Conservation (phyloP, 1,284 basidiomycete species). For the Malassezia psittaci region DNA sequence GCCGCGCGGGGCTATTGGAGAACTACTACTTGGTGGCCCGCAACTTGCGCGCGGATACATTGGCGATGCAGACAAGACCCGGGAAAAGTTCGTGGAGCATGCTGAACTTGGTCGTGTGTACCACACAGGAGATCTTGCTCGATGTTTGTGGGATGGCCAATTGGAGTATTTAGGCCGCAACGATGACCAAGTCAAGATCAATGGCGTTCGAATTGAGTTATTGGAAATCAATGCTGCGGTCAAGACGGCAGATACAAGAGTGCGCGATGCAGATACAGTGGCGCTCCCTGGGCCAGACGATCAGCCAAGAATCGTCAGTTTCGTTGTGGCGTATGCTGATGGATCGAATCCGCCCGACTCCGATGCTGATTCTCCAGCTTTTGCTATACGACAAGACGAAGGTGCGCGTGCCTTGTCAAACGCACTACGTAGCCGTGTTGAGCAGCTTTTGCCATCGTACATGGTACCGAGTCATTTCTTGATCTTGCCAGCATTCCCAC, state of each 20-base stretch:
- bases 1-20: constrained; percentile 48
- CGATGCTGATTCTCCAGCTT: background rate
- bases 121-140: constrained; percentile 44
- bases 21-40: constrained; percentile 42
- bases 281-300: constrained; percentile 28
- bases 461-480: constrained; percentile 47
- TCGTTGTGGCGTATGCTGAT: constrained; percentile 31
- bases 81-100: constrained; percentile 41
- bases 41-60: constrained; percentile 43
- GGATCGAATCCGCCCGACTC: constrained; percentile 1
- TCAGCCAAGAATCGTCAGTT: constrained; percentile 43
- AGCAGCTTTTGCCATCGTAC: constrained; percentile 36
- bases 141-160: constrained; percentile 42
- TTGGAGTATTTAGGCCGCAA: constrained; percentile 49
- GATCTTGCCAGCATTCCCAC: constrained; percentile 45
- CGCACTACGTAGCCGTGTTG: constrained; percentile 25
- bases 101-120: constrained; percentile 38
- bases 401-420: constrained; percentile 29
- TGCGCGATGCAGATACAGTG: constrained; percentile 44
- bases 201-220: constrained; percentile 49
- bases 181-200: constrained; percentile 49
- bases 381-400: constrained; percentile 26
- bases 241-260: constrained; percentile 27
- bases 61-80: constrained; percentile 40
- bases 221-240: constrained; percentile 49